These are phyloP conservation scores for Ophiostoma ulmi DNA, from an alignment of 2,329 filamentous ascomycete species.

Conservation along the genomic window DNA sequence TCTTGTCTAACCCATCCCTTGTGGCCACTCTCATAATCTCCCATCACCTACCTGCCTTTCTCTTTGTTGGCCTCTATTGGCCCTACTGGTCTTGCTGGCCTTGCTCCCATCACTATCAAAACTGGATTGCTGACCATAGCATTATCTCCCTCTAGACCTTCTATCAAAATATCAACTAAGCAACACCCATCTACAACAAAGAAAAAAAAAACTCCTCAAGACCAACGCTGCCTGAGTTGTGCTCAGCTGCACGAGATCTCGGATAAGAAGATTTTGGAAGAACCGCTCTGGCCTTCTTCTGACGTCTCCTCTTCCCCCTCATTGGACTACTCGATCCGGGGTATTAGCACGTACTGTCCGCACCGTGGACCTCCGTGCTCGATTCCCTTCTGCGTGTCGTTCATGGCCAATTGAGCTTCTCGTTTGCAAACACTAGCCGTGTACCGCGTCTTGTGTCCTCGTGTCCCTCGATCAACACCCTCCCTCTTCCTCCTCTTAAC, in stretches of 20 bases:
- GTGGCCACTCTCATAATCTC: neutral
- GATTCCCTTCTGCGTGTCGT: neutral
- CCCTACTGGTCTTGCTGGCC: neutral
- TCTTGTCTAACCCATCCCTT: neutral
- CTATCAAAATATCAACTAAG: conserved; percentile 18
- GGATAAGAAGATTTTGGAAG: neutral
- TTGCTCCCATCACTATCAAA: neutral
- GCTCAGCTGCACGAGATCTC: neutral
- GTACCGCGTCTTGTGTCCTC: neutral
- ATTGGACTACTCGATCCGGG: neutral
- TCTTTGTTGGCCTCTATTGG: neutral
- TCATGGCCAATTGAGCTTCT: conserved; percentile 21
- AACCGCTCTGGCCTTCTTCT: conserved; percentile 4
- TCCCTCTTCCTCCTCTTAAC: conserved; percentile 6
- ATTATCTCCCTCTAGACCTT: conserved; percentile 11
- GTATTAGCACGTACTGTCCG: neutral
- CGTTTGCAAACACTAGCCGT: neutral
- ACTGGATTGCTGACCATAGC: conserved; percentile 20
- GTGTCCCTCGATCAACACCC: neutral
- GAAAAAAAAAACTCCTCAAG: neutral
- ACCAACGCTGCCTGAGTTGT: neutral
- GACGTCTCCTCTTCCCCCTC: neutral
- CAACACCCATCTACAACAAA: neutral
- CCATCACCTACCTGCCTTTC: neutral
- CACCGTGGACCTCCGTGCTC: conserved; percentile 9